Evolutionary conservation across 352 stramenopile species (phyloP).

Genomic region (Thraustochytrium striatum): DNA sequence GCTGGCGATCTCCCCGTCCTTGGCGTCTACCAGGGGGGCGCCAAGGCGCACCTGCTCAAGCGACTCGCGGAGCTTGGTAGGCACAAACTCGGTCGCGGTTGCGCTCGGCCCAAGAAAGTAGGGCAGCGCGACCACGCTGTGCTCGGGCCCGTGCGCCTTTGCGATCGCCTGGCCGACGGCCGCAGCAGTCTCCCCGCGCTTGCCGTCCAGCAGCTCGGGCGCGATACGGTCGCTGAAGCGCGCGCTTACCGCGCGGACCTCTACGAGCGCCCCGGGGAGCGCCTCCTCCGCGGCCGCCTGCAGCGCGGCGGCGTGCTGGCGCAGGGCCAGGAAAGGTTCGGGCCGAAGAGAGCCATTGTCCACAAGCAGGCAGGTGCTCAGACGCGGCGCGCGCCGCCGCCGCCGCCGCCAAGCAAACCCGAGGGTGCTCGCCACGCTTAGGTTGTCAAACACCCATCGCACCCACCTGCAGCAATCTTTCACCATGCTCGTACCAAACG

Average conservation of each 20-base stretch:
- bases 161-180: slow-evolving; percentile 47
- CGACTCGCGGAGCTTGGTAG: slow-evolving; percentile 61
- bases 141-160: not conserved
- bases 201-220: slow-evolving; percentile 61
- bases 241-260: slow-evolving; percentile 68
- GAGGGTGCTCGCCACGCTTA: no score
- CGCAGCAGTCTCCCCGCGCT: slow-evolving; percentile 54
- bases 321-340: slow-evolving; percentile 67
- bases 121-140: slow-evolving; percentile 65
- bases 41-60: not conserved
- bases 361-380: slow-evolving; percentile 57
- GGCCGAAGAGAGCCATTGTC: slow-evolving; percentile 71
- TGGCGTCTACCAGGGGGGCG: not conserved
- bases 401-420: no score
- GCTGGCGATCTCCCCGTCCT: slow-evolving; percentile 53
- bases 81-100: slow-evolving; percentile 71
- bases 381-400: not conserved
- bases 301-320: slow-evolving; percentile 47
- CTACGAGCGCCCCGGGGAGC: slow-evolving; percentile 66
- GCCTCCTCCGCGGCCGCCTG: slow-evolving; percentile 1
- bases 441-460: no score
- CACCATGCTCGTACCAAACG: no score
- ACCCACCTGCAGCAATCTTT: no score
- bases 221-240: slow-evolving; percentile 71
- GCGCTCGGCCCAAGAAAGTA: slow-evolving; percentile 71